phyloP scores from a whole-genome alignment of 139 green algal species.

The Tetradesmus lagerheimii region DNA sequence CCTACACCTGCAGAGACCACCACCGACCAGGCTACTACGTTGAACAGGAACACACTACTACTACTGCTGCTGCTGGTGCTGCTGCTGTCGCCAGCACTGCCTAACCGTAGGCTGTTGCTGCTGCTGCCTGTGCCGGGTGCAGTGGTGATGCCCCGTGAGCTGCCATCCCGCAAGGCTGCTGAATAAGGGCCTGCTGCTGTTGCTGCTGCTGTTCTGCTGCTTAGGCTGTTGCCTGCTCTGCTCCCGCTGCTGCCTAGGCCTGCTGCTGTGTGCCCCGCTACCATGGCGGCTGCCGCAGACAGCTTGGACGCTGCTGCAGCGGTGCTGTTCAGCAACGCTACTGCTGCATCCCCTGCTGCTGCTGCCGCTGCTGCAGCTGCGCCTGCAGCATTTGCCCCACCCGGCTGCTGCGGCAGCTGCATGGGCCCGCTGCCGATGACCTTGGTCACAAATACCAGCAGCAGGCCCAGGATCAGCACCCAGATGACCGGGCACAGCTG shows the following conservation, averaged over 20 bases:
- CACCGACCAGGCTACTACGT: conserved; percentile 28
- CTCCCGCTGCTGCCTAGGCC: background rate
- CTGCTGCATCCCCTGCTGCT: conserved; percentile 8
- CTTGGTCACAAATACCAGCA: conserved; percentile 77
- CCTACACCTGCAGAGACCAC: conserved; percentile 46
- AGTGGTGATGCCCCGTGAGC: background rate
- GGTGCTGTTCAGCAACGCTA: background rate
- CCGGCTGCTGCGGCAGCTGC: background rate
- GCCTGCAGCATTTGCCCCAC: background rate
- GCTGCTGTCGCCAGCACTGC: background rate
- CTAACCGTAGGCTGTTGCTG: background rate
- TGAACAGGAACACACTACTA: conserved; percentile 10
- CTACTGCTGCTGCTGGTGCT: background rate
- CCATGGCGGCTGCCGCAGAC: background rate
- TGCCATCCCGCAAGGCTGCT: background rate
- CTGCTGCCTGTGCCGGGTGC: background rate
- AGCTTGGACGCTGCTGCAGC: background rate
- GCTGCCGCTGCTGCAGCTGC: conserved; percentile 10
- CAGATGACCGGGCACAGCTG: conserved; percentile 91
- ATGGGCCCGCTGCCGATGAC: conserved; percentile 36
- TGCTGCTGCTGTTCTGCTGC: background rate
- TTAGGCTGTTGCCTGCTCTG: background rate
- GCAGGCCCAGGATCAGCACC: conserved; percentile 77
- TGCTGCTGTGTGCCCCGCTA: background rate
- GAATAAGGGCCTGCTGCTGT: background rate